Evolutionary conservation across 345 rosid genomes (phyloP).

Genomic region (Turnera subulata): DNA sequence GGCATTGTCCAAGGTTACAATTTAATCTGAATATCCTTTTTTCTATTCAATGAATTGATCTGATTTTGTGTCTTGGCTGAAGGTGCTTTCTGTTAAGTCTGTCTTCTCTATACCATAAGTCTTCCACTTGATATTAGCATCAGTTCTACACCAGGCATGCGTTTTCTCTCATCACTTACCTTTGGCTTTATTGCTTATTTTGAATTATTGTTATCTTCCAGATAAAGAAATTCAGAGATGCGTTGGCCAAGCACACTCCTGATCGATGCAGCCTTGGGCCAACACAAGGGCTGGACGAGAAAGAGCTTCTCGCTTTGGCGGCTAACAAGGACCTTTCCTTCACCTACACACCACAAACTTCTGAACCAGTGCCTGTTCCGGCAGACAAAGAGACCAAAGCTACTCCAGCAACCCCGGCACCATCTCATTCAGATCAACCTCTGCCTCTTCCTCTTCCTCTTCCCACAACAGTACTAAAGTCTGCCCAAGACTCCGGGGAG

Average conservation of each 20-base stretch:
- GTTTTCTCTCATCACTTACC: background rate
- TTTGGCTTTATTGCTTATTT: background rate
- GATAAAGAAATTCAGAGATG: conserved; percentile 93
- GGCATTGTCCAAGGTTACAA: background rate
- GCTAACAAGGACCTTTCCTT: conserved; percentile 83
- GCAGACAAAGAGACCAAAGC: conserved; percentile 23
- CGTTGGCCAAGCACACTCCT: conserved; percentile 74
- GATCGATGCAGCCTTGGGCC: conserved; percentile 80
- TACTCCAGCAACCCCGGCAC: conserved; percentile 13
- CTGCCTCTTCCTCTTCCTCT: conserved; percentile 27
- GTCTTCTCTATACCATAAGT: background rate
- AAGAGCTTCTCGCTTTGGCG: conserved; percentile 81
- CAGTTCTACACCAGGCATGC: background rate
- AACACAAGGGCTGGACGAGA: conserved; percentile 81
- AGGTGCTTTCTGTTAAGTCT: background rate
- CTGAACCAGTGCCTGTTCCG: conserved; percentile 25
- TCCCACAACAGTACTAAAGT: conserved; percentile 1
- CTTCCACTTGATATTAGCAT: background rate
- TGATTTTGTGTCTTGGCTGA: background rate
- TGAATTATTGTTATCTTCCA: conserved; percentile 19
- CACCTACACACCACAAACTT: conserved; percentile 50
- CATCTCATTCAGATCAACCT: conserved; percentile 12
- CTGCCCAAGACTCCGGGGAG: conserved; percentile 28
- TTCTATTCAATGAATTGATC: background rate
- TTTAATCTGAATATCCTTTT: no score